These are phyloP conservation scores for Peniophora sp. DNA, from an alignment of 1,284 basidiomycete species.

Conservation along the genomic window DNA sequence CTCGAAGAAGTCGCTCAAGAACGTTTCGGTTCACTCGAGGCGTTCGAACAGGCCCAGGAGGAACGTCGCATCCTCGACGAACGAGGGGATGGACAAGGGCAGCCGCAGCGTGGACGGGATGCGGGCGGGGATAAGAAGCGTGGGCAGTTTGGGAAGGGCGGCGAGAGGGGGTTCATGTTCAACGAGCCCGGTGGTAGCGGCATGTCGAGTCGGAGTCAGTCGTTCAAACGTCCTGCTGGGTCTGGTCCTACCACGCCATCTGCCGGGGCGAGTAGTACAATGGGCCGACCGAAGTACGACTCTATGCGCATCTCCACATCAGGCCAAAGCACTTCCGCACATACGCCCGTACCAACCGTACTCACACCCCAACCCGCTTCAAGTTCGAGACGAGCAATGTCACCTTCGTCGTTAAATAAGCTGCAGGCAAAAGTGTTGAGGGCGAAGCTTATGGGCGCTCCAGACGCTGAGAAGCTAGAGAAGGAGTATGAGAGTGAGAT, in stretches of 20 bases:
- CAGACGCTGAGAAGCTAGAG: conserved; percentile 72
- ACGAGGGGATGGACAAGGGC: conserved; percentile 42
- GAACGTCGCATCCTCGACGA: conserved; percentile 84
- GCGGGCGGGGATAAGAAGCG: conserved; percentile 11
- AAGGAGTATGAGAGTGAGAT: conserved; percentile 74
- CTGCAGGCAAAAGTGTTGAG: conserved; percentile 90
- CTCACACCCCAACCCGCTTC: conserved; percentile 64
- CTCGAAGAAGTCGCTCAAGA: conserved; percentile 85
- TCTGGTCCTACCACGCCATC: conserved; percentile 55
- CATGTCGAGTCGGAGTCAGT: conserved; percentile 67
- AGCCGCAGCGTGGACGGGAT: conserved; percentile 28
- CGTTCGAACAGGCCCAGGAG: conserved; percentile 83
- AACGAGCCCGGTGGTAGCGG: conserved; percentile 53
- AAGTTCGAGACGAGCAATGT: conserved; percentile 41
- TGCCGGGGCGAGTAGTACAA: conserved; percentile 28
- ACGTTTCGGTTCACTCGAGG: conserved; percentile 77
- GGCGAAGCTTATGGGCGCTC: conserved; percentile 77
- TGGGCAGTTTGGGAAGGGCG: conserved; percentile 28
- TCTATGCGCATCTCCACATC: conserved; percentile 39
- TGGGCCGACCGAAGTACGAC: conserved; percentile 41
- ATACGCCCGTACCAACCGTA: conserved; percentile 83
- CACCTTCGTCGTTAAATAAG: conserved; percentile 80
- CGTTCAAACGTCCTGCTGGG: conserved; percentile 71
- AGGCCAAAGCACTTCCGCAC: conserved; percentile 23
- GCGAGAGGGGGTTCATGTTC: conserved; percentile 61